Evolutionary conservation across 1,284 basidiomycete species (phyloP).

Genomic region (Sparassis latifolia): DNA sequence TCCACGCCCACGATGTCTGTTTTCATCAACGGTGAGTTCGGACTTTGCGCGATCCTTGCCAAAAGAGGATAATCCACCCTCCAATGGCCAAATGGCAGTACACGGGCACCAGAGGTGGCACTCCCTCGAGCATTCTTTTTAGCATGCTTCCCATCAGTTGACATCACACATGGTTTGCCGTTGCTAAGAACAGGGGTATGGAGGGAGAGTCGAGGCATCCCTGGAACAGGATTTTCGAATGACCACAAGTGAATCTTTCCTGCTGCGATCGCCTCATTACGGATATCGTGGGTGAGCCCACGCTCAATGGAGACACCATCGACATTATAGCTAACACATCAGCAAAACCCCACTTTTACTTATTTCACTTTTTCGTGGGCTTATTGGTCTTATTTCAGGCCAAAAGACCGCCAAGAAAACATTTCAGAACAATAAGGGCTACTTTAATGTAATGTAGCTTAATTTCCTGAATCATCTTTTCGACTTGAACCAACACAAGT

Average conservation of each 20-base stretch:
- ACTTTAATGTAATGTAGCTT: no score
- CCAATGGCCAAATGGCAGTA: not conserved
- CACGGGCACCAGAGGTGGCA: conserved; percentile 1
- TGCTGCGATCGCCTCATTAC: not conserved
- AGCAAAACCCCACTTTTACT: no score
- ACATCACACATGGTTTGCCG: conserved; percentile 1
- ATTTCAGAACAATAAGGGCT: no score
- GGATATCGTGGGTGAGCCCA: conserved; percentile 1
- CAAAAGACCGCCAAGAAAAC: no score
- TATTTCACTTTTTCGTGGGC: no score
- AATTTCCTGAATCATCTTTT: no score
- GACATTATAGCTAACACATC: conserved; percentile 1
- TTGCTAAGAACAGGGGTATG: not conserved
- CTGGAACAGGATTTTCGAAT: conserved; percentile 1
- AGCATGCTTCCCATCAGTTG: conserved; percentile 1
- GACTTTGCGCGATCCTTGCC: not conserved
- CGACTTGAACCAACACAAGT: no score
- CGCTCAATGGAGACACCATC: conserved; percentile 2
- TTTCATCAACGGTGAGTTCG: conserved; percentile 5
- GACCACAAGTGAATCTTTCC: not conserved
- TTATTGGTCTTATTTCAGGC: no score
- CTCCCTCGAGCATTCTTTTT: conserved; percentile 3
- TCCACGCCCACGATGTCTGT: conserved; percentile 19
- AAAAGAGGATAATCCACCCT: conserved; percentile 1
- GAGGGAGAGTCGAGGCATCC: not conserved